Conservation (phyloP, 2,329 filamentous ascomycete species). For the Epichloe amarillans region DNA sequence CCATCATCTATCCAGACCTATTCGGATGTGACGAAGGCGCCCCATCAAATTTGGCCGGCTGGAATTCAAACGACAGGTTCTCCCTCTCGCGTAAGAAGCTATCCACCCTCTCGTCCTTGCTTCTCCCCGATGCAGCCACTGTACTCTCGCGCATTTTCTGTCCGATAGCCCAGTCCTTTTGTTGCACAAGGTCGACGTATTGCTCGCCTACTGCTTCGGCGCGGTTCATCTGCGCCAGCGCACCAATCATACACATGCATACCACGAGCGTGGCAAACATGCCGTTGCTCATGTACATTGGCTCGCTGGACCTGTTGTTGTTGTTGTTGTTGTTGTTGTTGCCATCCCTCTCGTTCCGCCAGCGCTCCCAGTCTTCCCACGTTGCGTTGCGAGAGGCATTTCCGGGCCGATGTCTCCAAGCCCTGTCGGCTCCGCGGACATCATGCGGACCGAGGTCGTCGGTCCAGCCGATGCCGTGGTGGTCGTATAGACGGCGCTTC, state of each 20-base stretch:
- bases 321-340: constrained; percentile 20
- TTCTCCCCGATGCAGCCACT: constrained; percentile 36
- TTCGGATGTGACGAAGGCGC: constrained; percentile 6
- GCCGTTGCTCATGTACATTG: constrained; percentile 62
- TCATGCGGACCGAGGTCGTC: constrained; percentile 39
- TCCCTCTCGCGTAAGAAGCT: constrained; percentile 66
- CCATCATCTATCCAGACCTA: neutral
- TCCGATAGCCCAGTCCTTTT: constrained; percentile 52
- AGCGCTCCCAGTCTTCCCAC: constrained; percentile 95
- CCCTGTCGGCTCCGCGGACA: constrained; percentile 27
- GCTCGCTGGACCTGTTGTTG: constrained; percentile 31
- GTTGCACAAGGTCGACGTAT: constrained; percentile 52
- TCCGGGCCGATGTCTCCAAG: constrained; percentile 35
- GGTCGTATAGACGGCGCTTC: constrained; percentile 72
- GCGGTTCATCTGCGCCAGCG: constrained; percentile 57
- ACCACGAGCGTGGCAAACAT: constrained; percentile 61
- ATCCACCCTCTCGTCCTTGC: constrained; percentile 56
- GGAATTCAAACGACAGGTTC: constrained; percentile 21
- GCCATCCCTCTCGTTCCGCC: constrained; percentile 45
- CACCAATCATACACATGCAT: constrained; percentile 54
- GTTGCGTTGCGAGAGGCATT: constrained; percentile 62
- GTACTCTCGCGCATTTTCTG: constrained; percentile 42
- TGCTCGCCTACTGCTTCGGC: constrained; percentile 48
- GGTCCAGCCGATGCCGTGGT: constrained; percentile 69
- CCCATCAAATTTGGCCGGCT: constrained; percentile 18